These are phyloP conservation scores for Beta macrorhiza DNA, from an alignment of 179 eudicot genomes.

Conservation along the genomic window DNA sequence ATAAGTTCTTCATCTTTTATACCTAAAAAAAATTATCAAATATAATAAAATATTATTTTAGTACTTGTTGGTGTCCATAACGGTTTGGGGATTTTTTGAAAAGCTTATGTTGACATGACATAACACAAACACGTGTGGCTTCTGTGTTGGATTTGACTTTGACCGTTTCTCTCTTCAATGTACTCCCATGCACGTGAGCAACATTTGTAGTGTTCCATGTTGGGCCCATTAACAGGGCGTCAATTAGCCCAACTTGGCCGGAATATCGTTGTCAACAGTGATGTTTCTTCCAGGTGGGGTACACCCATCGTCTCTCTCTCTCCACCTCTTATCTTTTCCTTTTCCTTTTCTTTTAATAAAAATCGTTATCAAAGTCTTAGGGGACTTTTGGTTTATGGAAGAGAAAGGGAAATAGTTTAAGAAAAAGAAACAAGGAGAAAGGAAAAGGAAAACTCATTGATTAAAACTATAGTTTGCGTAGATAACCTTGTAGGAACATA, in stretches of 20 bases:
- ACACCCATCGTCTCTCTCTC: neutral
- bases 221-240: neutral
- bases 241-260: neutral
- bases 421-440: too few relatives aligned
- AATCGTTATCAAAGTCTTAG: too few relatives aligned
- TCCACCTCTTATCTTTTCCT: neutral
- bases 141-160: neutral
- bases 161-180: neutral
- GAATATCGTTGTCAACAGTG: neutral
- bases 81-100: neutral
- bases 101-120: neutral
- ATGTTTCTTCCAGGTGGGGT: neutral
- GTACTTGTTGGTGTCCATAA: too few relatives aligned
- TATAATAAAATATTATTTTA: too few relatives aligned
- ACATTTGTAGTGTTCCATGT: neutral
- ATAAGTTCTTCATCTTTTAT: too few relatives aligned
- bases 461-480: too few relatives aligned
- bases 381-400: too few relatives aligned
- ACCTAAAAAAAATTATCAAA: too few relatives aligned
- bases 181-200: neutral
- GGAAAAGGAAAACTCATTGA: too few relatives aligned
- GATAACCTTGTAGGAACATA: too few relatives aligned
- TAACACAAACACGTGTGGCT: constrained; percentile 3
- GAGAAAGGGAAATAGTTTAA: too few relatives aligned
- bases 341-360: too few relatives aligned